These are phyloP conservation scores for peach (Prunus persica) DNA, from an alignment of 306 rosid species.

Conservation along the genomic window DNA sequence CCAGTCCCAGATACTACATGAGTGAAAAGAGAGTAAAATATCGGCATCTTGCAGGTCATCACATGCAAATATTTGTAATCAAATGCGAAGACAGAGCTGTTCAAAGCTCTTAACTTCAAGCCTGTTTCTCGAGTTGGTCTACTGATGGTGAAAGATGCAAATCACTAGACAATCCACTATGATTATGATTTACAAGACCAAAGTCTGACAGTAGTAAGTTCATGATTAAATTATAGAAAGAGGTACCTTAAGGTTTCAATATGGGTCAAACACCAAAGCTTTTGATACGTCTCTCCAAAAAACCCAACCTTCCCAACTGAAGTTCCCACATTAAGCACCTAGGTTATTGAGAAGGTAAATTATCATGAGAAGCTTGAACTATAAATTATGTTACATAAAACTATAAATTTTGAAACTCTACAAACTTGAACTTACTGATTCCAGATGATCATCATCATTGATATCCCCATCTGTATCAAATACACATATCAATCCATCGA, in stretches of 20 bases:
- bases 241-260: constrained; percentile 83
- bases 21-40: not conserved
- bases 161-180: not conserved
- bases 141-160: not conserved
- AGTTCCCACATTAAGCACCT: constrained; percentile 90
- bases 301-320: constrained; percentile 86
- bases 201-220: not conserved
- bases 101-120: not conserved
- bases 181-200: not conserved
- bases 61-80: not conserved
- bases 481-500: constrained; percentile 86
- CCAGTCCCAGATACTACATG: constrained; percentile 80
- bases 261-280: constrained; percentile 95
- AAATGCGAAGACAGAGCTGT: not conserved
- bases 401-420: not conserved
- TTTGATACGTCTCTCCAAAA: constrained; percentile 67
- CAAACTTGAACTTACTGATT: constrained; percentile 52
- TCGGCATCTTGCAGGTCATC: not conserved
- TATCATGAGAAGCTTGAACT: not conserved
- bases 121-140: not conserved
- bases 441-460: constrained; percentile 83
- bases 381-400: not conserved
- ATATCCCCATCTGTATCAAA: constrained; percentile 78
- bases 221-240: not conserved
- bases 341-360: constrained; percentile 20